phyloP scores from a whole-genome alignment of 352 stramenopile genomes.

The Paralagenidium karlingii region DNA sequence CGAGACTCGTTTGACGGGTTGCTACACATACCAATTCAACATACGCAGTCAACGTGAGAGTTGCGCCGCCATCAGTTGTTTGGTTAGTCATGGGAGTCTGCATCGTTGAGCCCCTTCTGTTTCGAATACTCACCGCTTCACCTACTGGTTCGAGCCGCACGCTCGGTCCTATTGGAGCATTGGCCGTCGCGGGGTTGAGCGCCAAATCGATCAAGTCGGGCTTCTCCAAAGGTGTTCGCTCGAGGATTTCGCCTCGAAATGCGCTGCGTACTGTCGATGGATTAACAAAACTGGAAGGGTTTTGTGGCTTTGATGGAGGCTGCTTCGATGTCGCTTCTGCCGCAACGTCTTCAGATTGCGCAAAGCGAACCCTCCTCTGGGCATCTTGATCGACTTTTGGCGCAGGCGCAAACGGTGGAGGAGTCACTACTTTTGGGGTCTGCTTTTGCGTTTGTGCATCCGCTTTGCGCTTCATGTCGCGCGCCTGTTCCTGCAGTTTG shows the following conservation, averaged over 20 bases:
- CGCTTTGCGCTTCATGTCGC: constrained; percentile 38
- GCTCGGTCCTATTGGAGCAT: not conserved
- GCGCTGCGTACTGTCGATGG: constrained; percentile 27
- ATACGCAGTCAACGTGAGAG: no score
- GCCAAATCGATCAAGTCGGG: not conserved
- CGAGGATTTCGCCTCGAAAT: constrained; percentile 63
- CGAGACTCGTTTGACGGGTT: constrained; percentile 77
- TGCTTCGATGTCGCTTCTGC: constrained; percentile 8
- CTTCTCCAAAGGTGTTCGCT: constrained; percentile 29
- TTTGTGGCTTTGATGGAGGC: constrained; percentile 5
- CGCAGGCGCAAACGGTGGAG: not conserved
- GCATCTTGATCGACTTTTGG: constrained; percentile 3
- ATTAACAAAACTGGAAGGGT: constrained; percentile 9
- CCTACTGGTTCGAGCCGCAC: constrained; percentile 32
- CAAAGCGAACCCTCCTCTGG: constrained; percentile 5
- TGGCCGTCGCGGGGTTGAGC: not conserved
- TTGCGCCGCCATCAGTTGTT: no score
- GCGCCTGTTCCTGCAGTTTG: constrained; percentile 46
- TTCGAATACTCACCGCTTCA: constrained; percentile 38
- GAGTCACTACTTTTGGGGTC: not conserved
- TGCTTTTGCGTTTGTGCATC: not conserved
- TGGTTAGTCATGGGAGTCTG: constrained; percentile 1
- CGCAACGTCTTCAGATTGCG: not conserved
- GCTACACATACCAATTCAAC: constrained; percentile 13
- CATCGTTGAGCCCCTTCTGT: not conserved